Conservation (phyloP, 2,329 filamentous ascomycete species). For the Exophiala spinifera region DNA sequence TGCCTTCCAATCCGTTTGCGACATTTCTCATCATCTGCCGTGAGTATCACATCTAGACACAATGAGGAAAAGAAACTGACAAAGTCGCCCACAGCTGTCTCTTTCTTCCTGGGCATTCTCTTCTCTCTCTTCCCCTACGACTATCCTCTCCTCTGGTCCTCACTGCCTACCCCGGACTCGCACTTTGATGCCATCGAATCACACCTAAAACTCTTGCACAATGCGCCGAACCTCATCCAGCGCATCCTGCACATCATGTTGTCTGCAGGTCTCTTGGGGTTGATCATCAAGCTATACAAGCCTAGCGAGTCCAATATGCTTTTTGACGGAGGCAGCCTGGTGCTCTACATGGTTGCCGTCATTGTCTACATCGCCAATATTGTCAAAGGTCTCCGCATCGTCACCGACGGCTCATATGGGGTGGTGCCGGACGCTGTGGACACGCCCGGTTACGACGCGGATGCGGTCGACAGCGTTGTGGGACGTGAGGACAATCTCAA, state of each 20-base stretch:
- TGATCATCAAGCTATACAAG: conserved; percentile 91
- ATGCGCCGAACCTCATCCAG: conserved; percentile 83
- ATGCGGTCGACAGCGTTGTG: conserved; percentile 55
- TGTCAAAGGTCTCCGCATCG: conserved; percentile 84
- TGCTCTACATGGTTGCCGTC: conserved; percentile 77
- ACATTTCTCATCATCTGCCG: conserved; percentile 74
- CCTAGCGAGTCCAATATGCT: conserved; percentile 92
- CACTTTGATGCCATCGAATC: conserved; percentile 85
- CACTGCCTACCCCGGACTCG: conserved; percentile 40
- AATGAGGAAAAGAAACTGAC: conserved; percentile 10
- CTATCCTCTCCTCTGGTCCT: conserved; percentile 49
- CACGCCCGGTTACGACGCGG: conserved; percentile 27
- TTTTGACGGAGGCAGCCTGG: conserved; percentile 74
- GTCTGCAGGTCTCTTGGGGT: conserved; percentile 79
- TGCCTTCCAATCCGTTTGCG: conserved; percentile 62
- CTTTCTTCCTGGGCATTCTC: conserved; percentile 97
- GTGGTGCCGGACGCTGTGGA: conserved; percentile 34
- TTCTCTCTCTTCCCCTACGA: conserved; percentile 95
- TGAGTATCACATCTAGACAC: conserved; percentile 13
- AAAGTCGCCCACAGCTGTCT: conserved; percentile 61
- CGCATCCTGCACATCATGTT: conserved; percentile 94
- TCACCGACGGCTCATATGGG: conserved; percentile 69
- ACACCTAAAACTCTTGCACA: conserved; percentile 87
- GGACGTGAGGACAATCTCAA: conserved; percentile 84
- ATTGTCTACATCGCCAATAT: conserved; percentile 96